These are phyloP conservation scores for Leucocoprinus leucothites DNA, from an alignment of 768 basidiomycete genomes.

Conservation along the genomic window DNA sequence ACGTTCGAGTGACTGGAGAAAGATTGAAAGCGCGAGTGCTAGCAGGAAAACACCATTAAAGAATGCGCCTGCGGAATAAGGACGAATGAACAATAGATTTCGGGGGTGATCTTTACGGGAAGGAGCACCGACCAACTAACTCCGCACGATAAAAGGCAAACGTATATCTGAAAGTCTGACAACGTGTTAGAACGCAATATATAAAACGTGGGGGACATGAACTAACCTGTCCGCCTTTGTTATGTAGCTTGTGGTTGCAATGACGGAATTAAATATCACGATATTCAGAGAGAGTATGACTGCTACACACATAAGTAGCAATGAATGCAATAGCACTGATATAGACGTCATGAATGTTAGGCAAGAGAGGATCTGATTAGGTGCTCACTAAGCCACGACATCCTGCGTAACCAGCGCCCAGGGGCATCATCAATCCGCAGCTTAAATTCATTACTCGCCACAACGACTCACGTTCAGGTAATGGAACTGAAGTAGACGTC, in stretches of 20 bases:
- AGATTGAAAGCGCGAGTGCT: constrained; percentile 50
- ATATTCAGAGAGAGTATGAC: constrained; percentile 3
- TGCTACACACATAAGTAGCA: constrained; percentile 38
- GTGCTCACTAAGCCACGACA: constrained; percentile 42
- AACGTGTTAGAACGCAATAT: neutral
- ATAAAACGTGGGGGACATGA: constrained; percentile 5
- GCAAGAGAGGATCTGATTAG: neutral
- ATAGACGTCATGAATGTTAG: neutral
- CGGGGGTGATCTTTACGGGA: neutral
- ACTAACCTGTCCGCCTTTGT: constrained; percentile 40
- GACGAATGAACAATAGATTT: neutral
- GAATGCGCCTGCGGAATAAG: constrained; percentile 37
- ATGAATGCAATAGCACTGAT: constrained; percentile 41
- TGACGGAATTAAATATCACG: constrained; percentile 5
- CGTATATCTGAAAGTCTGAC: constrained; percentile 45
- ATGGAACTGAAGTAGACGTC: constrained; percentile 39
- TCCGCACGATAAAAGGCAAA: constrained; percentile 57
- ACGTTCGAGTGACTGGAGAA: constrained; percentile 50
- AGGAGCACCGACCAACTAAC: constrained; percentile 40
- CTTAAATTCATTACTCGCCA: neutral
- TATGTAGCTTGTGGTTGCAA: constrained; percentile 33
- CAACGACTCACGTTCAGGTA: constrained; percentile 43
- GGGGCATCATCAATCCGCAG: constrained; percentile 7
- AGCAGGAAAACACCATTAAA: constrained; percentile 54
- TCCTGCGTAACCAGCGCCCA: constrained; percentile 26